Conservation (phyloP, 2,329 filamentous ascomycete genomes). For the Aureobasidium sp. region DNA sequence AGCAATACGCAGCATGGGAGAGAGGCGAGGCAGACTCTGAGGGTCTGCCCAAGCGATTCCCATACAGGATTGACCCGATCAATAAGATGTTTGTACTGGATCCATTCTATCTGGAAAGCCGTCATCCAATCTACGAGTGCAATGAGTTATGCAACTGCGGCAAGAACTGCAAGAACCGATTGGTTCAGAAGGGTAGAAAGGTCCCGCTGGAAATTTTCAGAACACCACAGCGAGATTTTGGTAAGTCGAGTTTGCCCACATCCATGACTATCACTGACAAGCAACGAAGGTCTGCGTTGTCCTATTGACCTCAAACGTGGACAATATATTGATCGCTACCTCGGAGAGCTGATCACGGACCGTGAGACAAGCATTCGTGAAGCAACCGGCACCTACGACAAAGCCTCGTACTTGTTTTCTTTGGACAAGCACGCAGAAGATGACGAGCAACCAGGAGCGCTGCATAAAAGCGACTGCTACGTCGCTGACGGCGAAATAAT, state of each 20-base stretch:
- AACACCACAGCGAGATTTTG: conserved; percentile 65
- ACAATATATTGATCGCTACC: conserved; percentile 72
- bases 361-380: conserved; percentile 57
- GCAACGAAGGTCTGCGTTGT: conserved; percentile 43
- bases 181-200: conserved; percentile 64
- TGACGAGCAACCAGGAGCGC: conserved; percentile 42
- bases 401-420: conserved; percentile 70
- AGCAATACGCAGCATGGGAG: conserved; percentile 19
- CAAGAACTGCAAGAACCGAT: conserved; percentile 58
- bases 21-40: conserved; percentile 22
- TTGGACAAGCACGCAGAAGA: conserved; percentile 65
- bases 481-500: conserved; percentile 61
- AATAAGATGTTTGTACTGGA: conserved; percentile 28
- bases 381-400: conserved; percentile 48
- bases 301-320: conserved; percentile 56
- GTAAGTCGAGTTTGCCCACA: conserved; percentile 29
- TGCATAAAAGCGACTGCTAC: conserved; percentile 29
- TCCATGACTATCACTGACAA: no score
- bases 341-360: conserved; percentile 50
- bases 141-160: conserved; percentile 62
- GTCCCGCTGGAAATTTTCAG: conserved; percentile 70
- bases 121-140: conserved; percentile 65
- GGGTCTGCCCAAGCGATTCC: conserved; percentile 45
- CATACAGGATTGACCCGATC: conserved; percentile 42
- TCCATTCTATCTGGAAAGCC: conserved; percentile 34